Evolutionary conservation across 2,329 filamentous ascomycete species (phyloP), one percentile per base, ranked within the genome.

Genomic region (Fusarium sp.): DNA sequence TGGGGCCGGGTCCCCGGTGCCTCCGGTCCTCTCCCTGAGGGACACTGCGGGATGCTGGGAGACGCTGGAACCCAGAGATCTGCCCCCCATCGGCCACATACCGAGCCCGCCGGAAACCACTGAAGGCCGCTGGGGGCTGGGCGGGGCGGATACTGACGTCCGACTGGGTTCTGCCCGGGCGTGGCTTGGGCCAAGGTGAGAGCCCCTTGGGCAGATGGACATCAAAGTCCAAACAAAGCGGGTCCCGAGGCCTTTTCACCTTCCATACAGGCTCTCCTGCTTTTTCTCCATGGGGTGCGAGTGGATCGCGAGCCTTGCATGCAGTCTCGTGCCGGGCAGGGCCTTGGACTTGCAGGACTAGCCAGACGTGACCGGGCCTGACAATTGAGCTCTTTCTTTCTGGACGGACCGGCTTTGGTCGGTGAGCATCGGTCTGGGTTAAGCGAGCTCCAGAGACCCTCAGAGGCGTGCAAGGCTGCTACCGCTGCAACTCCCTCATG

Each of bases 21-120:
- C 66, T 71, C 70, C 71, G 75, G 71, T 66, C 65, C 38, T 66
- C 20, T 47, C 43, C 43, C 43, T 47, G 43, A 47, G 14, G 43
- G 43, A 47, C 43, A 27, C 43, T 47, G 22, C 20, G 43, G 22
- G 20, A 47, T 10, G 22, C 43, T 47, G 43, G 14, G 43, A 47
- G 43, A 17, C 22, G 22, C 43, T 47, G 43, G 22, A 47, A 43
- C n/a, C n/a, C n/a, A 54, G 65, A 69, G 63, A 43, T 65, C 61
- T 54, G 52, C 67, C 75, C 76, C 66, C 76, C 76, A 76, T 78
- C 76, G 76, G 76, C 71, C 76, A 78, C 57, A 71, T 73, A 62
- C 76, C 76, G 76, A 78, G 69, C 68, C 71, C 75, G 65, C 71
- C 69, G 69, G 69, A 63, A 60, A 45, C 59, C 40, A 63, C 27